These are phyloP conservation scores for Verticillium klebahnii DNA, from an alignment of 2,329 filamentous ascomycete genomes.

Conservation along the genomic window DNA sequence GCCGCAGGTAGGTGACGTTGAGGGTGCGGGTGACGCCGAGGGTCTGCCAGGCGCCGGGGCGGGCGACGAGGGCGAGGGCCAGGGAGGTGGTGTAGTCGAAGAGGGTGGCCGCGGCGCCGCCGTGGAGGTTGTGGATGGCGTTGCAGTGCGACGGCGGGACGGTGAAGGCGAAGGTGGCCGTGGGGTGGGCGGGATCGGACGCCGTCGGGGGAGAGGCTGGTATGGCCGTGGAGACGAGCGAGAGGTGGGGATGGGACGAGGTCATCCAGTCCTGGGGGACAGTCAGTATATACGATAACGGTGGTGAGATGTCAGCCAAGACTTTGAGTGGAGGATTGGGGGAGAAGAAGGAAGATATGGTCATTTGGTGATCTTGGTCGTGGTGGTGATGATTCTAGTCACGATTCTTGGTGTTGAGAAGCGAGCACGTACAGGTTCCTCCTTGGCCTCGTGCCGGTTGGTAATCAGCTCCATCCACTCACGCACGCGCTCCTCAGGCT, in stretches of 20 bases:
- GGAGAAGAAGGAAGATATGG: neutral
- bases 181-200: neutral
- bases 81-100: constrained; percentile 63
- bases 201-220: neutral
- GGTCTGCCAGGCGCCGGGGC: constrained; percentile 55
- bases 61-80: constrained; percentile 50
- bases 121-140: constrained; percentile 50
- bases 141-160: constrained; percentile 50
- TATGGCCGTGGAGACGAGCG: neutral
- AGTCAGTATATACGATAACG: neutral
- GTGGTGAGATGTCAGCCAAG: neutral
- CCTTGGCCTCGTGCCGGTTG: neutral
- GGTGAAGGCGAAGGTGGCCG: constrained; percentile 40
- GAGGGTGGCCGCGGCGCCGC: constrained; percentile 60
- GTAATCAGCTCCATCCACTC: neutral
- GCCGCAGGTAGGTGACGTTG: constrained; percentile 63
- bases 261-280: neutral
- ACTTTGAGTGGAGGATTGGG: neutral
- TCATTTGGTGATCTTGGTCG: neutral
- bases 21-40: constrained; percentile 64
- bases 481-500: neutral
- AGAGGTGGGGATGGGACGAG: neutral
- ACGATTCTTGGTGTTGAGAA: neutral
- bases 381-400: neutral
- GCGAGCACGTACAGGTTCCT: neutral